Base-by-base conservation (phyloP, 2,329 filamentous ascomycete species). In the Aspergillus neotritici region DNA sequence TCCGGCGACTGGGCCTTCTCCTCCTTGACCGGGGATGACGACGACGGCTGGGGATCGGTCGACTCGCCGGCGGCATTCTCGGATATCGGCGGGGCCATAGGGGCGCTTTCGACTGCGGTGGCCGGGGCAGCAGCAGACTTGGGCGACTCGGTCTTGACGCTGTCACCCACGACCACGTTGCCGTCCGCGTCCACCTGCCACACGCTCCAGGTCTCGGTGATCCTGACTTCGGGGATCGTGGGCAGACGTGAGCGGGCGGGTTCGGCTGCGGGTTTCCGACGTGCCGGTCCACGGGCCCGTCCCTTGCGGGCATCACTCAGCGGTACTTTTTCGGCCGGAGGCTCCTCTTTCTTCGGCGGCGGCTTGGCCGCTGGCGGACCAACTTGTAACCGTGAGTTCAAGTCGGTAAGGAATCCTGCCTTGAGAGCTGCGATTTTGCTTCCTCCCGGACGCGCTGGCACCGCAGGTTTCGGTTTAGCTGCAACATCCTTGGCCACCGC, bases 401-500 rank as follows among this genome's bases (percentile, higher is more conserved):
- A 72, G 60, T 97, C 91, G 34, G 83, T 89, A 77, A 98, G 82
- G 66, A 98, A 97, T 3, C 87, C 88, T 31, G 87, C 87, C 67
- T 94, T 89, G 28, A 98, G 72, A 16, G 87, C 86, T 12, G 90
- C 88, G 62, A 98, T 94, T 72, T 97, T 97, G 56, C 82, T 80
- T 8, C 87, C 87, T 34, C 77, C 76, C 2, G 89, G 87, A 35
- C 88, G 81, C 11, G 83, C 78, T 9, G 93, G 90, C 2, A 97
- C 78, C 0, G 82, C 78, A 4, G 93, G 90, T 63, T 96, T 97
- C n/a, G 79, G 67, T 62, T 89, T 94, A 10, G 66, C 56, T 30
- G 57, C 47, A 4, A 54, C 46, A 13, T 66, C 61, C 16, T 56
- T 54, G 21, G 64, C 43, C 38, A 60, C 48, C 9, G 21, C 40